Evolutionary conservation across 305 asterid species (phyloP), one percentile per base, ranked within the genome.

Genomic region (Fraxinus sp.): DNA sequence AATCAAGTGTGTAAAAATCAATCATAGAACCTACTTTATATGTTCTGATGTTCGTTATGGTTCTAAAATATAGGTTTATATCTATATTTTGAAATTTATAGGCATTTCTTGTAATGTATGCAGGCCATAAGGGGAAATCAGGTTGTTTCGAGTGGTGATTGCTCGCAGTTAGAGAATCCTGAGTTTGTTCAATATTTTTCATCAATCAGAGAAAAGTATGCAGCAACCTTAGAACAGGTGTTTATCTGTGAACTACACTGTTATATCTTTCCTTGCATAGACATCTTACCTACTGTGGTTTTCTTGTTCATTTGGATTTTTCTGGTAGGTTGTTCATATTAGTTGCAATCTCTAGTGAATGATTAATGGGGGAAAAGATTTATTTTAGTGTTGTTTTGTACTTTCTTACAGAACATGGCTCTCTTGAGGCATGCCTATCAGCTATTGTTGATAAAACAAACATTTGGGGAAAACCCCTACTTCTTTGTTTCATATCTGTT

Each of bases 221-320:
- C 89, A 35, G 78, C 94, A 22, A 88, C 89, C 82, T 74, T 92
- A 41, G 92, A 92, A 46, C 91, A 92, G 95, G 97, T 93, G 26
- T 28, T 72, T 28, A 46, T 41, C 64, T 44, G 73, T 66, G 73
- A 24, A 26, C 35, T 26, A 26, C 16, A 24, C 36, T 24, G 73
- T 26, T 66, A 24, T 9, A 66, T 8, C n/a, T 28, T 44, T 76
- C 83, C 79, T 46, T 62, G 62, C 71, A 77, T 76, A 24, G 49
- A 74, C 74, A 80, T 24, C 73, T 24, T 57, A 24, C 5, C 77
- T 16, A 26, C 87, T 80, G 77, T 37, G 83, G 46, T 44, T 68
- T 80, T 76, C 74, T 64, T 37, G 62, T 57, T 78, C 52, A 52
- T 76, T n/a, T 75, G 71, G 76, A 64, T 46, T 80, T 78, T 62